Base-by-base conservation (phyloP, 2,329 filamentous ascomycete species). In the Calonectria pteridis region DNA sequence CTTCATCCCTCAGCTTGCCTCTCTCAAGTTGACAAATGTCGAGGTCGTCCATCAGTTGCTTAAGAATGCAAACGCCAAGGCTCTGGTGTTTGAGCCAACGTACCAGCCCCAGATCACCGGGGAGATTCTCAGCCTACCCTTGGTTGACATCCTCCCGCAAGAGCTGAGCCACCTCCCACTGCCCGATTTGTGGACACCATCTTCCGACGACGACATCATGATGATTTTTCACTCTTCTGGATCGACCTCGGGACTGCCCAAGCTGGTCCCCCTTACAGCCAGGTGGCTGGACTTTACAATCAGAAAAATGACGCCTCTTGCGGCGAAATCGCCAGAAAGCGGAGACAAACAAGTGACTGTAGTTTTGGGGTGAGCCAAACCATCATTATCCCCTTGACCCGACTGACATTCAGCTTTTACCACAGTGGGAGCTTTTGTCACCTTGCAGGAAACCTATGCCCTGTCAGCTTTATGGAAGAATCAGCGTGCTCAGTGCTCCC, bases 171-270 rank as follows among this genome's bases (percentile, higher is more conserved):
- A 59, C 3, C 20, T 40, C 2, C 33, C 55, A 5, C 55, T 59
- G 26, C 55, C 55, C 4, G n/a, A 59, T 26, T 40, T 59, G n/a
- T 59, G 55, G 55, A 40, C n/a, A 11, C 55, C 55, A 28, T 59
- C 55, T 13, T 59, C 33, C 1, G 55, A 59, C 7, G 33, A 37
- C n/a, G 55, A 59, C 16, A 14, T 40, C 13, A 26, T 40, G 5
- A 59, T 59, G 33, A 59, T 59, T 37, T 59, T 59, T 40, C 55
- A 59, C 33, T 59, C 55, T 5, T 59, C 55, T 28, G 55, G 55
- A 20, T 59, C 55, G 6, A 59, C 55, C 3, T 59, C 55, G 4
- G 55, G 55, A 3, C 9, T 59, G 29, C 55, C 55, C 13, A 59
- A 59, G 23, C 23, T 59, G 29, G 55, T 59, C 4, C 55, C 55